Evolutionary conservation across 2,329 filamentous ascomycete genomes (phyloP).

Genomic region (Hymenoscyphus linearis): DNA sequence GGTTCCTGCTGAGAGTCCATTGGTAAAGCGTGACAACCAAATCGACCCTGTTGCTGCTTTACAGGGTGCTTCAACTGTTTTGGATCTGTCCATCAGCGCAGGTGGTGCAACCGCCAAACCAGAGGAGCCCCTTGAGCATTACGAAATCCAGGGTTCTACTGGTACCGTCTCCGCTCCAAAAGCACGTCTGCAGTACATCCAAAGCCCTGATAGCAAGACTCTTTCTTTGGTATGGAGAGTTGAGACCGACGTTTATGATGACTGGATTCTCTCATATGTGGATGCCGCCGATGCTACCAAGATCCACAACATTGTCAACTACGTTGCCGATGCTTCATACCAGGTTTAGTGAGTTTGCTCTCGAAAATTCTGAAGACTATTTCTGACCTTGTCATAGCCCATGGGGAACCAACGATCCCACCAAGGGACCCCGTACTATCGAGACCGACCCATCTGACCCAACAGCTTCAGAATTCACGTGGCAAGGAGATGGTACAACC

Average conservation of each 20-base stretch:
- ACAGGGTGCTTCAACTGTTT: slow-evolving; percentile 20
- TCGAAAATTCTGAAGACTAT: slow-evolving; percentile 3
- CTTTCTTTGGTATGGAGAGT: slow-evolving; percentile 51
- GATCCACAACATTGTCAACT: slow-evolving; percentile 51
- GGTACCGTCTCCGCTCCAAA: slow-evolving; percentile 48
- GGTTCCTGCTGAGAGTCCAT: slow-evolving; percentile 36
- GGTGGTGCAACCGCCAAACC: slow-evolving; percentile 10
- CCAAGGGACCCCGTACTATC: slow-evolving; percentile 40
- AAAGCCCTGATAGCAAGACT: slow-evolving; percentile 38
- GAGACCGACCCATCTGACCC: slow-evolving; percentile 45
- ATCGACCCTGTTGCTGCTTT: slow-evolving; percentile 41
- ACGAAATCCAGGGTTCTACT: slow-evolving; percentile 40
- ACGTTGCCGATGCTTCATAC: slow-evolving; percentile 50
- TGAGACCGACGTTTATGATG: slow-evolving; percentile 50
- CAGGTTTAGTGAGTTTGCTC: slow-evolving; percentile 43
- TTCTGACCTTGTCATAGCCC: slow-evolving; percentile 32
- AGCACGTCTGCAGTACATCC: slow-evolving; percentile 50
- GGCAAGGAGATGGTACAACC: slow-evolving; percentile 43
- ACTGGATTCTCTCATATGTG: slow-evolving; percentile 56
- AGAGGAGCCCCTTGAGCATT: slow-evolving; percentile 11
- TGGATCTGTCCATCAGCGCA: slow-evolving; percentile 14
- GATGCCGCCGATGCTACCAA: slow-evolving; percentile 40
- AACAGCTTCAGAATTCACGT: slow-evolving; percentile 46
- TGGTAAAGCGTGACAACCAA: slow-evolving; percentile 37
- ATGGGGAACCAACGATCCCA: slow-evolving; percentile 51